These are phyloP conservation scores for Tolypocladium guangdongense DNA, from an alignment of 2,329 filamentous ascomycete genomes.

Conservation along the genomic window DNA sequence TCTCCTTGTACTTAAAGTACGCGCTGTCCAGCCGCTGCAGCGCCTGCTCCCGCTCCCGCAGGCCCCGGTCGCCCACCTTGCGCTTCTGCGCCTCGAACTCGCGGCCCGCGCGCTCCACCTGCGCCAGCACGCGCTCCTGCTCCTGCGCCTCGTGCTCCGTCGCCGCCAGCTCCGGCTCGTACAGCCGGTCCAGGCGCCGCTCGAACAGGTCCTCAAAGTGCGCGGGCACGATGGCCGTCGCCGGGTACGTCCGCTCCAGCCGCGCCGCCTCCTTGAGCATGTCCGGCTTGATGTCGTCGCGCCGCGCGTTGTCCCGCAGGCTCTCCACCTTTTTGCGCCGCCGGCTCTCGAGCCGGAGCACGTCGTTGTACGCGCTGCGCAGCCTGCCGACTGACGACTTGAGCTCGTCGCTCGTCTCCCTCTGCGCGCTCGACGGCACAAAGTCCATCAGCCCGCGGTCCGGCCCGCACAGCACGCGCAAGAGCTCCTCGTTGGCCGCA, in stretches of 20 bases:
- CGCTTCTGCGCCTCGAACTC: constrained; percentile 66
- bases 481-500: constrained; percentile 59
- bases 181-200: constrained; percentile 60
- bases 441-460: constrained; percentile 77
- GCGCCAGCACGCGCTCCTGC: constrained; percentile 59
- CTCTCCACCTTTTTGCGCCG: constrained; percentile 70
- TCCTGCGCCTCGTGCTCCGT: constrained; percentile 62
- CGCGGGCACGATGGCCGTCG: constrained; percentile 72
- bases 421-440: constrained; percentile 74
- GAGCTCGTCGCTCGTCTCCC: constrained; percentile 68
- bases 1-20: constrained; percentile 94
- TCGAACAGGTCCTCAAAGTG: constrained; percentile 93
- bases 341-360: constrained; percentile 70
- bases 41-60: constrained; percentile 70
- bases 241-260: constrained; percentile 75
- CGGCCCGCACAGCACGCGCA: constrained; percentile 66
- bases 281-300: constrained; percentile 80
- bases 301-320: constrained; percentile 66
- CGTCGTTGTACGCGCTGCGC: constrained; percentile 73
- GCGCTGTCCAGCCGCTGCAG: constrained; percentile 83
- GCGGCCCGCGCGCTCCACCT: constrained; percentile 64
- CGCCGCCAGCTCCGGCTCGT: constrained; percentile 66
- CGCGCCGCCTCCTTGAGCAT: constrained; percentile 75
- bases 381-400: constrained; percentile 70
- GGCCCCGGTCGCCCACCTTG: constrained; percentile 47